These are phyloP conservation scores for Cyamopsis tetragonoloba DNA, from an alignment of 306 rosid species.

Conservation along the genomic window DNA sequence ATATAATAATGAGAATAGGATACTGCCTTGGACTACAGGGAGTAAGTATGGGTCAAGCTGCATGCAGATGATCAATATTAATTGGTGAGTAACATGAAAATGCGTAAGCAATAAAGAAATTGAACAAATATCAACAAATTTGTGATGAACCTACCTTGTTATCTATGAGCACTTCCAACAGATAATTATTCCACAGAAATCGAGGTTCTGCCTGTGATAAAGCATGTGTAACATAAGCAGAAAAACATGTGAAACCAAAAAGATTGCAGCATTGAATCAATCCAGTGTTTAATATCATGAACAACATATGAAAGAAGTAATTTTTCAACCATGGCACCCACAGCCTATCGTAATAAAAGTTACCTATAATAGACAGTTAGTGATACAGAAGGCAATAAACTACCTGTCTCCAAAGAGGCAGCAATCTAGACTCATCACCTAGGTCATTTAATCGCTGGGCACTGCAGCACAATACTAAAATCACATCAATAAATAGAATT, in stretches of 20 bases:
- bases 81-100: slow-evolving; percentile 15
- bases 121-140: slow-evolving; percentile 13
- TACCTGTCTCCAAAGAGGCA: slow-evolving; percentile 96
- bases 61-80: slow-evolving; percentile 28
- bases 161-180: slow-evolving; percentile 81
- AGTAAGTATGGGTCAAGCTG: slow-evolving; percentile 85
- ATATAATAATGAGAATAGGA: slow-evolving; percentile 42
- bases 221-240: slow-evolving; percentile 14
- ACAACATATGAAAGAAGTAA: background rate
- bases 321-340: background rate
- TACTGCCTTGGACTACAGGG: slow-evolving; percentile 84
- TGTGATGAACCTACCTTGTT: slow-evolving; percentile 43
- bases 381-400: background rate
- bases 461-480: slow-evolving; percentile 37
- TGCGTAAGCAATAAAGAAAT: background rate
- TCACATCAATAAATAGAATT: background rate
- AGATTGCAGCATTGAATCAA: slow-evolving; percentile 11
- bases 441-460: slow-evolving; percentile 60
- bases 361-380: background rate
- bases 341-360: background rate
- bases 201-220: slow-evolving; percentile 81
- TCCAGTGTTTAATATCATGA: background rate
- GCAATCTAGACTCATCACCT: slow-evolving; percentile 66
- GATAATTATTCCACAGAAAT: slow-evolving; percentile 82
- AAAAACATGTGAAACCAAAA: slow-evolving; percentile 14